Conservation (phyloP, 371 early-diverging fungal species). For the Blakeslea trispora region DNA sequence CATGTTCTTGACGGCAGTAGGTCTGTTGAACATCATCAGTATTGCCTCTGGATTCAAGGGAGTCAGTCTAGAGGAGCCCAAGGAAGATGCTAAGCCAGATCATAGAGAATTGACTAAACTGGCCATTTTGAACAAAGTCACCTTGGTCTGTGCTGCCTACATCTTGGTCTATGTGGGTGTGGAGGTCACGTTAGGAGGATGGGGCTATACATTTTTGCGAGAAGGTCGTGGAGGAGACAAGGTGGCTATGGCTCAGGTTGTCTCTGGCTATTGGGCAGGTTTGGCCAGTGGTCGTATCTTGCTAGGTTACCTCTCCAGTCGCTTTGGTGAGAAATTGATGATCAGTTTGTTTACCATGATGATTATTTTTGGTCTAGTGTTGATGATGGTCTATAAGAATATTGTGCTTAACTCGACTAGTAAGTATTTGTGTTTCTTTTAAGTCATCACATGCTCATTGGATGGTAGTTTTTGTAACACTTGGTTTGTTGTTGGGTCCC, state of each 20-base stretch:
- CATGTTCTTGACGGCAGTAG: slow-evolving; percentile 21
- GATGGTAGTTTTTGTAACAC: slow-evolving; percentile 19
- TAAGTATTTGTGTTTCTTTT: slow-evolving; percentile 2
- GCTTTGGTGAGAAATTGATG: slow-evolving; percentile 37
- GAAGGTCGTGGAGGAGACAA: slow-evolving; percentile 33
- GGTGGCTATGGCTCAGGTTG: slow-evolving; percentile 22
- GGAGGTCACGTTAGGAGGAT: slow-evolving; percentile 41
- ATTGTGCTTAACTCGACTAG: slow-evolving; percentile 24
- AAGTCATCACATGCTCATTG: background rate
- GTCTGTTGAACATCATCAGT: slow-evolving; percentile 21
- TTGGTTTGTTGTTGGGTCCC: slow-evolving; percentile 36
- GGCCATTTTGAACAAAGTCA: slow-evolving; percentile 30
- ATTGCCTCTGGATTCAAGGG: slow-evolving; percentile 24
- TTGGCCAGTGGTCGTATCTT: slow-evolving; percentile 35
- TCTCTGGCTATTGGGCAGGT: slow-evolving; percentile 41
- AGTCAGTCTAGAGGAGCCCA: slow-evolving; percentile 15
- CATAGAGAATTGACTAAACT: slow-evolving; percentile 18
- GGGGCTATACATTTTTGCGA: slow-evolving; percentile 36
- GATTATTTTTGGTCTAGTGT: slow-evolving; percentile 14
- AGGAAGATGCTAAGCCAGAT: slow-evolving; percentile 6
- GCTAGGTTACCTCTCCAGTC: slow-evolving; percentile 28
- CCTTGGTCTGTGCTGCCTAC: slow-evolving; percentile 30
- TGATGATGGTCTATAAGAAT: slow-evolving; percentile 16
- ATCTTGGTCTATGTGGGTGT: slow-evolving; percentile 40
- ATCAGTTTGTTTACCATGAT: slow-evolving; percentile 29